phyloP scores from a whole-genome alignment of 148 eudicot species.

The Hydrangea macrophylla region DNA sequence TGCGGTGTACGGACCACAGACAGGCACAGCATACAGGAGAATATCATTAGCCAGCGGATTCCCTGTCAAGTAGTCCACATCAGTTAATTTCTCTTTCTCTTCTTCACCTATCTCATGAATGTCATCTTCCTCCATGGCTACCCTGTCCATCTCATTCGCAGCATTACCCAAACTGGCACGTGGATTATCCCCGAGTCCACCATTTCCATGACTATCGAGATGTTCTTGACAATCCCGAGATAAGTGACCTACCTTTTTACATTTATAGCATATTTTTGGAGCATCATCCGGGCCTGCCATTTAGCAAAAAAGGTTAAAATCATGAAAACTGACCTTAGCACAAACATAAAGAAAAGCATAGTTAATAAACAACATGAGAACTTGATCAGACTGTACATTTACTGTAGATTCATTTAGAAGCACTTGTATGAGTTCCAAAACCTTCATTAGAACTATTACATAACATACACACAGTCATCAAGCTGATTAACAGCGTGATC shows the following conservation, averaged over 20 bases:
- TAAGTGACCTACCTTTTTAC: conserved; percentile 86
- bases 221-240: conserved; percentile 88
- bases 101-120: conserved; percentile 97
- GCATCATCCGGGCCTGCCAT: conserved; percentile 53
- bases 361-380: not conserved
- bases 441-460: no score
- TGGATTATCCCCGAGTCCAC: conserved; percentile 26
- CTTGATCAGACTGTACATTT: not conserved
- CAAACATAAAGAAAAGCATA: not conserved
- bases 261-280: conserved; percentile 81
- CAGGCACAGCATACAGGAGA: conserved; percentile 90
- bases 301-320: not conserved
- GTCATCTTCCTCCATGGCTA: conserved; percentile 94
- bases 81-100: conserved; percentile 80
- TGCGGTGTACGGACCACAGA: conserved; percentile 89
- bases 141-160: conserved; percentile 52
- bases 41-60: conserved; percentile 76
- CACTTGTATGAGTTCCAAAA: no score
- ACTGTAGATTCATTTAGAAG: not conserved
- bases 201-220: conserved; percentile 34
- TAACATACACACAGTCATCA: no score
- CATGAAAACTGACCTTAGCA: not conserved
- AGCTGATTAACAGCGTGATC: no score
- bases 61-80: conserved; percentile 93
- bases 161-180: conserved; percentile 18